Base-by-base conservation (phyloP, 1,284 basidiomycete species). In the Bondarzewia mesenterica region DNA sequence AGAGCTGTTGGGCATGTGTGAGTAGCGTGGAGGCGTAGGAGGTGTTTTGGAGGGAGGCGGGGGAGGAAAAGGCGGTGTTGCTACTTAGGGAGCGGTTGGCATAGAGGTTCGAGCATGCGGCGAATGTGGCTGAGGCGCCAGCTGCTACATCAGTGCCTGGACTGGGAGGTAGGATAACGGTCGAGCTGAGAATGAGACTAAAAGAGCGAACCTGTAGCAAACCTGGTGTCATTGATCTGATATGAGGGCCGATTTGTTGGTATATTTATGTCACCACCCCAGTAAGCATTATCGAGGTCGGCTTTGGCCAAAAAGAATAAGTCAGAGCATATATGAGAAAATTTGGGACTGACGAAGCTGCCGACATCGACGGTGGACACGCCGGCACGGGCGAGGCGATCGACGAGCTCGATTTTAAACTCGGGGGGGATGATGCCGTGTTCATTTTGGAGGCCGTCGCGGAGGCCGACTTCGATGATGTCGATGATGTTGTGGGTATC, bases 401-500 rank as follows among this genome's bases (percentile, higher is more conserved):
- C 78, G 52, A 98, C 84, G 42, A 98, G 76, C 56, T 89, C 85
- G 38, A 85, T 78, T 65, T 95, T 96, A 54, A 86, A 70, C 10
- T 78, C 73, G 0, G 83, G 81, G 4, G 89, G 76, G 4, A 95
- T 83, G 7, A 82, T 69, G 0, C 74, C 73, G 54, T 85, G 83
- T 61, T 97, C 89, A 62, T 97, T 97, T 70, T 97, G 94, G 12
- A 98, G 72, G 0, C 94, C 93, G 66, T 97, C 94, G 20, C 93
- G 74, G 1, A 93, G 89, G 0, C 90, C 89, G 4, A 96, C 92
- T 68, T 97, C 93, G 48, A 98, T 88, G 43, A 97, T 88, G 50
- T 78, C 77, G 41, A 86, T 76, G 6, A 69, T 48, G 44, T 46
- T 36, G n/a, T n/a, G n/a, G n/a, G n/a, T n/a, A n/a, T n/a, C n/a